Percentiles rank a stretch among this genome's conserved stretches.
Evolutionary conservation across 2,329 filamentous ascomycete genomes (phyloP).

Genomic region (Apiospora pterosperma): DNA sequence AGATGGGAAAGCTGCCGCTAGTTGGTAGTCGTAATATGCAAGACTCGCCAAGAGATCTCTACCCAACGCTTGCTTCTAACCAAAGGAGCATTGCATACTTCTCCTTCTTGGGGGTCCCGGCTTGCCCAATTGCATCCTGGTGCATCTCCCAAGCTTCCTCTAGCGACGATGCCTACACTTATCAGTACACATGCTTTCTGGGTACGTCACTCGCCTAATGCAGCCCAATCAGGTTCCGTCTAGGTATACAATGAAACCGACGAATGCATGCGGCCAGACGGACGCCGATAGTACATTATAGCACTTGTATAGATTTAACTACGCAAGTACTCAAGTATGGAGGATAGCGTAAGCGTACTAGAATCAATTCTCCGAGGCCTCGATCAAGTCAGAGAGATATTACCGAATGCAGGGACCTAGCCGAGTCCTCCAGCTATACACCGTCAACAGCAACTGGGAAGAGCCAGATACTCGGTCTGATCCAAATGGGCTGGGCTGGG

Average conservation of each 20-base stretch:
- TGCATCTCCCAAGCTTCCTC: not conserved
- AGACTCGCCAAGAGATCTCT: not conserved
- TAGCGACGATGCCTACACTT: not conserved
- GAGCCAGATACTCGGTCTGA: not conserved
- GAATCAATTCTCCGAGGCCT: not conserved
- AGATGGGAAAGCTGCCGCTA: slow-evolving; percentile 2
- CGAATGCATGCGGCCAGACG: not conserved
- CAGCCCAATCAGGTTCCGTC: not conserved
- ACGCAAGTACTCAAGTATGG: too few relatives aligned
- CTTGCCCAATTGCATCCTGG: not conserved
- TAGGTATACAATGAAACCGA: not conserved
- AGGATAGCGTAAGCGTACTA: too few relatives aligned
- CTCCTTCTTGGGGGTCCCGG: not conserved
- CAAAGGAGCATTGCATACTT: not conserved
- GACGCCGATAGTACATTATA: too few relatives aligned
- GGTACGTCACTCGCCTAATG: not conserved
- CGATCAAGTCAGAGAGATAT: not conserved
- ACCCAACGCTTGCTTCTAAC: not conserved
- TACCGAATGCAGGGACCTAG: not conserved
- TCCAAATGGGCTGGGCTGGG: too few relatives aligned
- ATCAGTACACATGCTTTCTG: not conserved
- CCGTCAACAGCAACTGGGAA: not conserved
- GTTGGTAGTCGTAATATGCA: not conserved
- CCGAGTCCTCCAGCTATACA: not conserved
- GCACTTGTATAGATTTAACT: too few relatives aligned